Conservation (phyloP, 2,329 filamentous ascomycete genomes). For the Claviceps humidiphila region DNA sequence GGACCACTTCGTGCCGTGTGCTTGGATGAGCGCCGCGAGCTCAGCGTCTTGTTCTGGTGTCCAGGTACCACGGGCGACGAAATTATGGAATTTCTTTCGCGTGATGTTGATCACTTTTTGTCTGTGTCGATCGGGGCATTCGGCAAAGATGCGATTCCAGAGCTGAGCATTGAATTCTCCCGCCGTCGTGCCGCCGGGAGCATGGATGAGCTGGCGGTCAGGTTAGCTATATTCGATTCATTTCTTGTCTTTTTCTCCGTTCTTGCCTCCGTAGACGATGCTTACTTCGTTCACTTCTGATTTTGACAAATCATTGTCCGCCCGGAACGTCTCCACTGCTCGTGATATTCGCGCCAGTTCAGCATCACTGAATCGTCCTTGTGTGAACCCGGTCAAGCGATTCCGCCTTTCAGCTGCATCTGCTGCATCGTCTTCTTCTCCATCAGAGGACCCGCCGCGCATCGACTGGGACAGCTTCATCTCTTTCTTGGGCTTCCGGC, state of each 20-base stretch:
- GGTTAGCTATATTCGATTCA: slow-evolving; percentile 1
- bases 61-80: slow-evolving; percentile 37
- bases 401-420: slow-evolving; percentile 10
- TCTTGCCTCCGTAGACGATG: slow-evolving; percentile 8
- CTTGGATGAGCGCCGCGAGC: slow-evolving; percentile 20
- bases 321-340: slow-evolving; percentile 31
- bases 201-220: slow-evolving; percentile 21
- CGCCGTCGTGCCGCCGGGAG: slow-evolving; percentile 21
- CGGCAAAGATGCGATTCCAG: slow-evolving; percentile 35
- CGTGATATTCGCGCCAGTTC: slow-evolving; percentile 28
- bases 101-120: slow-evolving; percentile 42
- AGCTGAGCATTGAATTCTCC: slow-evolving; percentile 28
- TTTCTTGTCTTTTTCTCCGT: neutral
- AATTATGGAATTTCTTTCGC: slow-evolving; percentile 54
- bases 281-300: slow-evolving; percentile 33
- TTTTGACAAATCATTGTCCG: slow-evolving; percentile 28
- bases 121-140: slow-evolving; percentile 36
- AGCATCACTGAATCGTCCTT: slow-evolving; percentile 29
- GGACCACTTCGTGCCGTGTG: slow-evolving; percentile 42
- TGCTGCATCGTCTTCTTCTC: slow-evolving; percentile 7
- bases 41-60: slow-evolving; percentile 24
- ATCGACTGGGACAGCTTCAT: slow-evolving; percentile 12
- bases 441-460: slow-evolving; percentile 12
- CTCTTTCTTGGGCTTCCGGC: slow-evolving; percentile 7
- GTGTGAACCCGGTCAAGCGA: slow-evolving; percentile 16